Conservation (phyloP, 2,329 filamentous ascomycete species). For the Xylariaceae sp. region DNA sequence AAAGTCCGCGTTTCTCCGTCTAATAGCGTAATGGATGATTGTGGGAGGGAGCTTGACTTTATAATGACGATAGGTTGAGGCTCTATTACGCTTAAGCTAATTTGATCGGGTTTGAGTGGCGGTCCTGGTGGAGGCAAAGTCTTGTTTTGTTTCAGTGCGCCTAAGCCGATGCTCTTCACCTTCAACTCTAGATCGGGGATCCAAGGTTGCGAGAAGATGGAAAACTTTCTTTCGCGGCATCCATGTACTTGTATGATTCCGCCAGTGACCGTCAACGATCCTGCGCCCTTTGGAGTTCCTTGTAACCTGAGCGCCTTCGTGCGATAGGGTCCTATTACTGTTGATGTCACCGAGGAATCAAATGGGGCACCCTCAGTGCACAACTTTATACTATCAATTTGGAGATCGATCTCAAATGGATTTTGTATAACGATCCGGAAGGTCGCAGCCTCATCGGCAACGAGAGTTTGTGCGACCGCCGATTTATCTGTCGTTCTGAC, state of each 20-base stretch:
- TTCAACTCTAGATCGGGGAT: constrained; percentile 65
- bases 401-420: constrained; percentile 86
- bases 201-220: constrained; percentile 77
- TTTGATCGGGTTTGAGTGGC: constrained; percentile 44
- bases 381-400: constrained; percentile 76
- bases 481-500: constrained; percentile 61
- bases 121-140: constrained; percentile 38
- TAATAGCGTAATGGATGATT: constrained; percentile 85
- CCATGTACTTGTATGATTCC: constrained; percentile 76
- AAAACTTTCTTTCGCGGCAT: constrained; percentile 78
- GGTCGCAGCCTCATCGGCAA: constrained; percentile 71
- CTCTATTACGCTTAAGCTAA: constrained; percentile 71
- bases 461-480: constrained; percentile 62
- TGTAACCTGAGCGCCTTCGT: constrained; percentile 72
- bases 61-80: constrained; percentile 74
- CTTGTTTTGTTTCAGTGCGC: constrained; percentile 49
- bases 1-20: constrained; percentile 82
- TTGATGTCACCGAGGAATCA: constrained; percentile 59
- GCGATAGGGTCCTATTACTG: constrained; percentile 73
- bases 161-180: constrained; percentile 69
- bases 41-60: constrained; percentile 71
- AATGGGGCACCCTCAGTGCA: constrained; percentile 71
- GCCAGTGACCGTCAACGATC: constrained; percentile 69
- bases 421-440: constrained; percentile 89
- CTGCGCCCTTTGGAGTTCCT: constrained; percentile 63